Evolutionary conservation across 805 yeast genomes (phyloP).

Genomic region (Ogataea paradorogensis): DNA sequence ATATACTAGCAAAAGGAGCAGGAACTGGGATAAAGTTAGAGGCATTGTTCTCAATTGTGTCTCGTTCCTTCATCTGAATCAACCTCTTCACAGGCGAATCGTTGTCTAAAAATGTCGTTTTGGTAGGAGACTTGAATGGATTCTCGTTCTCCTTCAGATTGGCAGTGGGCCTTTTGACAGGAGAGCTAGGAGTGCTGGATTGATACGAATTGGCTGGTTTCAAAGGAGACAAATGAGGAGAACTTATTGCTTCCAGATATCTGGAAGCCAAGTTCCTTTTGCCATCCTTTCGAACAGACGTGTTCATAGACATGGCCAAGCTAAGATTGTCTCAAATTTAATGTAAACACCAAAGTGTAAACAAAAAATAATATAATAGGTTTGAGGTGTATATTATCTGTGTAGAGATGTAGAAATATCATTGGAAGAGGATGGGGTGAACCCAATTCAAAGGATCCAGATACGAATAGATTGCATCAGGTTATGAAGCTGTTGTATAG

Average conservation of each 20-base stretch:
- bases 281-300: constrained; percentile 21
- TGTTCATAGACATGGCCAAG: constrained; percentile 16
- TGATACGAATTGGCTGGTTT: constrained; percentile 15
- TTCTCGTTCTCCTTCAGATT: constrained; percentile 27
- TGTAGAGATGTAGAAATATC: not conserved
- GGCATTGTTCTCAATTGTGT: constrained; percentile 28
- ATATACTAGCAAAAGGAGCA: constrained; percentile 8
- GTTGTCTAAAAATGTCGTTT: constrained; percentile 2
- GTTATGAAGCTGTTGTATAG: too few species aligned
- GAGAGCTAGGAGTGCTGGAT: constrained; percentile 8
- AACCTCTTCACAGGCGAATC: constrained; percentile 33
- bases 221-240: constrained; percentile 24
- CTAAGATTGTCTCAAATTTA: constrained; percentile 1
- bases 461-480: too few species aligned
- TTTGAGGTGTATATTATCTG: not conserved
- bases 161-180: constrained; percentile 10
- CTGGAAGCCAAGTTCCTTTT: constrained; percentile 30
- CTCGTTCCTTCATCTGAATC: constrained; percentile 34
- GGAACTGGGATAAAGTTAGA: constrained; percentile 26
- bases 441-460: too few species aligned
- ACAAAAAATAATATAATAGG: constrained; percentile 5
- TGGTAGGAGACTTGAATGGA: constrained; percentile 22
- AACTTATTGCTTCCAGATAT: constrained; percentile 31
- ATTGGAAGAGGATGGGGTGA: not conserved
- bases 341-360: constrained; percentile 13